Percentiles rank a stretch among this genome's conserved stretches.
phyloP scores from a whole-genome alignment of 805 yeast genomes.

The Yamadazyma laniorum region DNA sequence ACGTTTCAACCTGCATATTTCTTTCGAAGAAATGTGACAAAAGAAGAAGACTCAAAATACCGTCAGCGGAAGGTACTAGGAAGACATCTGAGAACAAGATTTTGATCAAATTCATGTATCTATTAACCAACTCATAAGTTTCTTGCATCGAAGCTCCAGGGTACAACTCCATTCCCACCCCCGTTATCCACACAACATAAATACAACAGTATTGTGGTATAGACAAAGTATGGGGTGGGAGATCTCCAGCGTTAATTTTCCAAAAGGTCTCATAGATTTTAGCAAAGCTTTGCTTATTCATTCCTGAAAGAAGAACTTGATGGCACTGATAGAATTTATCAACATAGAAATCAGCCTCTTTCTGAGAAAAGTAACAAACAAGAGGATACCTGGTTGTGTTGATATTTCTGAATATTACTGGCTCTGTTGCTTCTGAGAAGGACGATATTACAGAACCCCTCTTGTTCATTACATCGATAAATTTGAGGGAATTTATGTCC shows the following conservation, averaged over 20 bases:
- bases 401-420: constrained; percentile 1
- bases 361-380: constrained; percentile 6
- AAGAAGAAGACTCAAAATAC: constrained; percentile 8
- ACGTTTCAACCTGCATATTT: constrained; percentile 13
- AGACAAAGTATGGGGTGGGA: constrained; percentile 2
- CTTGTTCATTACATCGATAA: constrained; percentile 11
- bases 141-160: constrained; percentile 11
- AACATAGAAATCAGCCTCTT: constrained; percentile 11
- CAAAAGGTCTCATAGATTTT: constrained; percentile 7
- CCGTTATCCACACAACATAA: constrained; percentile 12
- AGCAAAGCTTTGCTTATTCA: constrained; percentile 3
- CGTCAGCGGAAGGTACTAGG: constrained; percentile 10
- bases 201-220: constrained; percentile 9
- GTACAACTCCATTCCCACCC: constrained; percentile 9
- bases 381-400: constrained; percentile 6
- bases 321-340: constrained; percentile 1
- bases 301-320: constrained; percentile 4
- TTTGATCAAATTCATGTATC: constrained; percentile 11
- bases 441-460: constrained; percentile 13
- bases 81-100: constrained; percentile 9
- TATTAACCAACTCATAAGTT: constrained; percentile 8
- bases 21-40: constrained; percentile 11
- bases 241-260: constrained; percentile 3
- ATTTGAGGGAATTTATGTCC: constrained; percentile 7
- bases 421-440: constrained; percentile 11